Base-by-base conservation (phyloP, 2,329 filamentous ascomycete species). In the Aspergillus melleus region DNA sequence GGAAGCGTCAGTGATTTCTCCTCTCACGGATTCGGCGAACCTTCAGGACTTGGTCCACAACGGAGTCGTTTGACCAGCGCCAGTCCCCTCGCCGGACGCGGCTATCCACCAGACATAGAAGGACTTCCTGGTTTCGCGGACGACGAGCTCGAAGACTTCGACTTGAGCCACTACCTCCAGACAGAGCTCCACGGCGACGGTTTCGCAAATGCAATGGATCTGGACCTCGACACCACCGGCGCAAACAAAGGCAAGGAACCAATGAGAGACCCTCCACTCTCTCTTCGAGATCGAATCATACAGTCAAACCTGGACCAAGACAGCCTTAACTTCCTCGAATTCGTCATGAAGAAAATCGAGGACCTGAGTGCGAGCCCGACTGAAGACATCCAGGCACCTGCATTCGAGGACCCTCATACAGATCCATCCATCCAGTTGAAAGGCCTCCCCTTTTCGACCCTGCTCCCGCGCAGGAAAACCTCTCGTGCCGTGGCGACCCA, bases 401-500 rank as follows among this genome's bases (percentile, higher is more conserved):
- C 52, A 19, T 9, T 12, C 20, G 36, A 46, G 42, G 19, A 22
- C 36, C 20, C 24, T 4, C 24, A 24, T 24, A 24, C 4, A 24
- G 24, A 24, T 1, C 5, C 8, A n/a, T 47, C 57, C 36, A 19
- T 10, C n/a, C 49, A 42, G 16, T 11, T 14, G 26, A 58, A 52
- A 24, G 62, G 64, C 22, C 79, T 95, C 47, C 77, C 82, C 0
- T 96, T 97, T 69, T 85, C 88, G 50, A 79, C 86, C 52, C 76
- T 96, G 10, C 85, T 95, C 49, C 81, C 85, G n/a, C 83, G 86
- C 0, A 70, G 70, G 10, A 75, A 80, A 47, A 86, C 84, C 30
- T 79, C 73, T 47, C 82, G 80, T 39, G 78, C 85, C 30, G 86
- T 91, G 12, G 90, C 89, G 9, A 87, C 90, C 2, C 90, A 92